Base-by-base conservation (phyloP, 192 early-diverging fungal species). In the Oehlia diaphana region DNA sequence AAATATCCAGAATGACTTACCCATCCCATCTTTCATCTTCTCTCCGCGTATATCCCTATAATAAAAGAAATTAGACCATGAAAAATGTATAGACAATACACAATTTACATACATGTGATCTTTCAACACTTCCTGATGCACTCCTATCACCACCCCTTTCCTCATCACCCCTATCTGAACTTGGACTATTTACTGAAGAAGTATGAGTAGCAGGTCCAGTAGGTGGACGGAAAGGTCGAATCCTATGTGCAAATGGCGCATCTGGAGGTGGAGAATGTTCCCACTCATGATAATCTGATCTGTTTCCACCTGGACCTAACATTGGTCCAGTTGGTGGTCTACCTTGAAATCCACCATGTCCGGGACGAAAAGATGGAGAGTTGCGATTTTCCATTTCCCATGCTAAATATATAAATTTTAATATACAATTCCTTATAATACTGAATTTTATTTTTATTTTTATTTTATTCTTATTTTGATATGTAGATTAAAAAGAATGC, bases 381-480 rank as follows among this genome's bases (percentile, higher is more conserved):
- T 68, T 78, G 13, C 76, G 76, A 67, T 65, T 78, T 50, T 78
- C 76, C 65, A 78, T 68, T n/a, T 78, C 76, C 76, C 76, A 78
- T 0, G 76, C 76, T 78, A 68, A 50, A 19, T 44, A 49, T 28
- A 12, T 35, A 21, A 37, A 9, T 69, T 69, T 69, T 37, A 39
- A 39, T 37, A 69, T 8, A 16, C 39, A 42, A 42, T 42, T 8
- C 39, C 39, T 42, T 42, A 42, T 42, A 42, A 42, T 42, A 8
- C 39, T 4, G 39, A 42, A 42, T 53, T 16, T 53, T 19, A 19
- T 19, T 58, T 26, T 26, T 26, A 26, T 26, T 26, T 26, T 26
- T 1, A 58, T 19, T 58, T 5, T 58, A 14, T 0, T 58, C 3
- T 16, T 19, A 5, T 31, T 16, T 5, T 19, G 7, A 69, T 42